phyloP scores from a whole-genome alignment of 2,329 filamentous ascomycete genomes.

The Hymenoscyphus occultus region DNA sequence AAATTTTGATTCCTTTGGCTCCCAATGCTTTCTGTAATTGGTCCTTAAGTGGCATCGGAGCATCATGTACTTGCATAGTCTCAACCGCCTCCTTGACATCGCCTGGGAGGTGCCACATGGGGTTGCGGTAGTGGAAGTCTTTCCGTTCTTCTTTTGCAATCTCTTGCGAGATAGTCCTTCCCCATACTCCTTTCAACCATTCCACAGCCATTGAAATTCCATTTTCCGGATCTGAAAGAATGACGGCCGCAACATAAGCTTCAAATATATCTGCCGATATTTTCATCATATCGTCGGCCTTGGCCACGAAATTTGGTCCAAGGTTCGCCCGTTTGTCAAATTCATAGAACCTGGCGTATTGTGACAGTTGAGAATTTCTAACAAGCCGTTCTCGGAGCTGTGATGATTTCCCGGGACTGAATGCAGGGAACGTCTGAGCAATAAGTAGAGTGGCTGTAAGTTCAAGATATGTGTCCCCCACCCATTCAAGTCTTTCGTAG shows the following conservation, averaged over 20 bases:
- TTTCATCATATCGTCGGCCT: constrained; percentile 60
- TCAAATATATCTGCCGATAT: constrained; percentile 86
- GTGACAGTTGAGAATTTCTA: constrained; percentile 73
- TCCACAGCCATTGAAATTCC: constrained; percentile 60
- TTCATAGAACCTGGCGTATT: constrained; percentile 67
- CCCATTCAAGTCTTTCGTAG: constrained; percentile 85
- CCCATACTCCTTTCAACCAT: constrained; percentile 79
- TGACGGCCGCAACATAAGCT: constrained; percentile 78
- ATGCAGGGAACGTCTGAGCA: constrained; percentile 64
- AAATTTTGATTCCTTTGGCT: constrained; percentile 52
- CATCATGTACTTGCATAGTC: constrained; percentile 13
- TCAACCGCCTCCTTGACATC: constrained; percentile 6
- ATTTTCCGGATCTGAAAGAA: constrained; percentile 61
- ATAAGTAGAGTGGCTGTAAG: constrained; percentile 73
- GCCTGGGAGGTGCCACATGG: constrained; percentile 32
- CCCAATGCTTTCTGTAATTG: constrained; percentile 50
- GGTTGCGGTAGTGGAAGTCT: constrained; percentile 25
- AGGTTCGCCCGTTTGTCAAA: constrained; percentile 63
- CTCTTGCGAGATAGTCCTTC: constrained; percentile 56
- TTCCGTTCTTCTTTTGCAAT: constrained; percentile 42
- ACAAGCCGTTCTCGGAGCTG: constrained; percentile 77
- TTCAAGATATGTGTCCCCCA: constrained; percentile 85
- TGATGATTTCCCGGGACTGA: constrained; percentile 66
- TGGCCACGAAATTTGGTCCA: constrained; percentile 45
- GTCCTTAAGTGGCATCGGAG: constrained; percentile 49